phyloP scores from a whole-genome alignment of 805 yeast species.

The Yueomyces sinensis region DNA sequence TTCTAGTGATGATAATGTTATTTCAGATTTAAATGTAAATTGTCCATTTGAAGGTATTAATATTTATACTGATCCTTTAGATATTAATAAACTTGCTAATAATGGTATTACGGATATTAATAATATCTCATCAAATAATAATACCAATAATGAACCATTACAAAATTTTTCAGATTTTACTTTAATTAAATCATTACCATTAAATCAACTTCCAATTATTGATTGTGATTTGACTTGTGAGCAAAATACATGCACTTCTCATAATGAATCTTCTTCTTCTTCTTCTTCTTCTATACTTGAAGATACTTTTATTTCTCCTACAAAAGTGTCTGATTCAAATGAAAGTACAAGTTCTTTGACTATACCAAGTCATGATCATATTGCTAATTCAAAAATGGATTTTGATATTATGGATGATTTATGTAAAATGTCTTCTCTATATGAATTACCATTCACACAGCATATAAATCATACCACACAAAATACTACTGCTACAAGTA shows the following conservation, averaged over 20 bases:
- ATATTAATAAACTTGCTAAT: neutral
- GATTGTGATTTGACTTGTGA: constrained; percentile 20
- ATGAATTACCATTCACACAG: constrained; percentile 22
- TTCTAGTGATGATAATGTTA: neutral
- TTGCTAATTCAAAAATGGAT: constrained; percentile 15
- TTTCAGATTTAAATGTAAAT: no score
- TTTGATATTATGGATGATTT: constrained; percentile 21
- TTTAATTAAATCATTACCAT: neutral
- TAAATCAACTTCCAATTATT: constrained; percentile 6
- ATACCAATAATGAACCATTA: neutral
- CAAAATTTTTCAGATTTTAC: neutral
- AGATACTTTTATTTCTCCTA: neutral
- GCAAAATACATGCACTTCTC: constrained; percentile 1
- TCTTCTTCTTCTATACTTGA: neutral
- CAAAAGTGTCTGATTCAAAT: neutral
- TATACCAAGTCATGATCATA: constrained; percentile 8
- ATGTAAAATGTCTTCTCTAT: constrained; percentile 22
- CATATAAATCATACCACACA: constrained; percentile 15
- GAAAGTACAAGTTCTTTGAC: neutral
- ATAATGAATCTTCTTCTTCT: neutral
- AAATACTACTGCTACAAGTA: neutral
- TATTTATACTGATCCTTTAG: neutral
- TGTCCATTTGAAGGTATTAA: neutral
- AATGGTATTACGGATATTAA: neutral
- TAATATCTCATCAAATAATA: neutral